Conservation (phyloP, 176 grass and related monocot species). For the Alloteropsis semialata region DNA sequence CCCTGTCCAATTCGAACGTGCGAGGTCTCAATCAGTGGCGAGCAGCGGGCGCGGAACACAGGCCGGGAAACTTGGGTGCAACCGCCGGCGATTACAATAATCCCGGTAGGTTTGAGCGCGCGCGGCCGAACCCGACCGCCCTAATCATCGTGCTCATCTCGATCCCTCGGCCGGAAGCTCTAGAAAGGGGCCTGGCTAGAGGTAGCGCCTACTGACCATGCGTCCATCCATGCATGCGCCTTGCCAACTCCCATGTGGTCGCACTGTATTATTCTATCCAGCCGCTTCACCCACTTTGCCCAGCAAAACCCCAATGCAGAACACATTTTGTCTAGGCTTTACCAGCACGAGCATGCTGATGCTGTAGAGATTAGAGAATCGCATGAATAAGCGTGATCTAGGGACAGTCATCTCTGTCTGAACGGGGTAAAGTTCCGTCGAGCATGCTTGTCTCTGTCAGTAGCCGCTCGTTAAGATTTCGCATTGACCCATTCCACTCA, state of each 20-base stretch:
- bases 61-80: constrained; percentile 31
- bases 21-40: background rate
- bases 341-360: background rate
- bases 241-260: constrained; percentile 36
- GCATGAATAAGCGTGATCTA: background rate
- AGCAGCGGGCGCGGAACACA: constrained; percentile 33
- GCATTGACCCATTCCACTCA: background rate
- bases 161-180: background rate
- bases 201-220: background rate
- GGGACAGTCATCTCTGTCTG: background rate
- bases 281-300: constrained; percentile 24
- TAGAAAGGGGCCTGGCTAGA: background rate
- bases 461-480: background rate
- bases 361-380: background rate
- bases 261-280: background rate
- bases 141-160: constrained; percentile 38
- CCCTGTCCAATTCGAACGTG: background rate
- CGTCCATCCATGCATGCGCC: background rate
- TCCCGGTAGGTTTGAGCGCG: constrained; percentile 26
- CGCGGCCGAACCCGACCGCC: constrained; percentile 5
- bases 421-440: background rate
- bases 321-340: background rate
- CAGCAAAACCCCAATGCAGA: background rate
- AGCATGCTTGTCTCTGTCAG: background rate
- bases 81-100: constrained; percentile 32